Evolutionary conservation across 192 early-diverging fungal species (phyloP).

Genomic region (Allomyces javanicus): DNA sequence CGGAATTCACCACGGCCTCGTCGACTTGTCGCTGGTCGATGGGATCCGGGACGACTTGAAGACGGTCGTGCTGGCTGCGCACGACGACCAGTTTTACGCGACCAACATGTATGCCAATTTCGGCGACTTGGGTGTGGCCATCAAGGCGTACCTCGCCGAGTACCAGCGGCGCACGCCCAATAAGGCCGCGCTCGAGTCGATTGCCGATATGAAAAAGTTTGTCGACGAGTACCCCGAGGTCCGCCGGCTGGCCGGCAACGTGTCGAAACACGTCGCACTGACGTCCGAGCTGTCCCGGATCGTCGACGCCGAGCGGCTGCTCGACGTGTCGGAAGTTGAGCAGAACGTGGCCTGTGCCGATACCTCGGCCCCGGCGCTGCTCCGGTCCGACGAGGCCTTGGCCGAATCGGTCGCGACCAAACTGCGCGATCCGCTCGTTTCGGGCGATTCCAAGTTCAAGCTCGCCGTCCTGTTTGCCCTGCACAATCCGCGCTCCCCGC

Average conservation of each 20-base stretch:
- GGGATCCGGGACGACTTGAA: conserved; percentile 61
- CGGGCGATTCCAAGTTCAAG: conserved; percentile 53
- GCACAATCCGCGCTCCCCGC: conserved; percentile 12
- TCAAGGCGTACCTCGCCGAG: conserved; percentile 84
- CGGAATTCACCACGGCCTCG: conserved; percentile 78
- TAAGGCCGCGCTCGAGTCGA: conserved; percentile 79
- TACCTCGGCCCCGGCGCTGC: conserved; percentile 9
- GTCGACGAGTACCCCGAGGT: conserved; percentile 98
- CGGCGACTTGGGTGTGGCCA: conserved; percentile 81
- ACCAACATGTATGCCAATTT: conserved; percentile 80
- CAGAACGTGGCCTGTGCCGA: conserved; percentile 81
- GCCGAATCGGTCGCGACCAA: background rate
- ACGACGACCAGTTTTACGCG: conserved; percentile 84
- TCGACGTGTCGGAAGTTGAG: conserved; percentile 82
- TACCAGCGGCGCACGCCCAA: conserved; percentile 84
- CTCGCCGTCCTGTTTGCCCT: conserved; percentile 73
- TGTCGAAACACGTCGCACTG: conserved; percentile 93
- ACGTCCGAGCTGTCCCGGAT: conserved; percentile 81
- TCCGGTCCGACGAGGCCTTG: too few relatives aligned
- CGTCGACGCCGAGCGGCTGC: conserved; percentile 47
- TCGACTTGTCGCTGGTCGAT: conserved; percentile 73
- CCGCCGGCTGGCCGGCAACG: conserved; percentile 85
- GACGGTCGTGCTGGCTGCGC: conserved; percentile 78
- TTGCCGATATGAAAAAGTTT: conserved; percentile 96
- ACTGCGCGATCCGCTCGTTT: conserved; percentile 12